phyloP scores from a whole-genome alignment of 1,139 yeast genomes.

The Suhomyces bolitotheri region DNA sequence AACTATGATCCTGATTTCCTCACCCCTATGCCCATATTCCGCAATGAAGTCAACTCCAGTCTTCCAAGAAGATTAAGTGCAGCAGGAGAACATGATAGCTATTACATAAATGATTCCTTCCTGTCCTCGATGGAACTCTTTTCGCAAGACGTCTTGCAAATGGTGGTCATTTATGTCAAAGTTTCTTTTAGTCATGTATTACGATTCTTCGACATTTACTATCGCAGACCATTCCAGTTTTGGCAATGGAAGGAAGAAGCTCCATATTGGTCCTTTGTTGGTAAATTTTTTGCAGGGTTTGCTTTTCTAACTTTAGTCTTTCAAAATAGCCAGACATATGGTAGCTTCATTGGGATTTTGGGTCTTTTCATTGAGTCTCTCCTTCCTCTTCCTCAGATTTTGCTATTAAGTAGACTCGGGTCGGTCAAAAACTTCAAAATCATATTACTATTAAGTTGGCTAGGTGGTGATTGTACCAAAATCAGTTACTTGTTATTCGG shows the following conservation, averaged over 20 bases:
- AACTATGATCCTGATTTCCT: slow-evolving; percentile 43
- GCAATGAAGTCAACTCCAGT: slow-evolving; percentile 28
- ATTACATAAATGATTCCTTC: slow-evolving; percentile 12
- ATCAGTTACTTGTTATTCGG: slow-evolving; percentile 72
- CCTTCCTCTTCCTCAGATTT: slow-evolving; percentile 84
- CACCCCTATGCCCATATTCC: slow-evolving; percentile 34
- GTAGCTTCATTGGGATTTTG: slow-evolving; percentile 63
- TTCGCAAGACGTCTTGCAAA: slow-evolving; percentile 25
- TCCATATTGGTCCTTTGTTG: slow-evolving; percentile 67
- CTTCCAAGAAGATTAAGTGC: slow-evolving; percentile 20
- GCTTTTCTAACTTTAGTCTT: slow-evolving; percentile 48
- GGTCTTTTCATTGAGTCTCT: slow-evolving; percentile 82
- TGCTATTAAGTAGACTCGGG: slow-evolving; percentile 65
- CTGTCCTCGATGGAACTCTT: slow-evolving; percentile 17
- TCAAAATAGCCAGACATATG: slow-evolving; percentile 41
- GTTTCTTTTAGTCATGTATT: slow-evolving; percentile 34
- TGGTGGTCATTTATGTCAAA: slow-evolving; percentile 13
- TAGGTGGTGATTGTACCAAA: slow-evolving; percentile 83
- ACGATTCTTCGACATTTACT: slow-evolving; percentile 68
- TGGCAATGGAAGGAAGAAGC: slow-evolving; percentile 82
- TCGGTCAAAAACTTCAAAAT: slow-evolving; percentile 78
- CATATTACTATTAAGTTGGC: slow-evolving; percentile 76
- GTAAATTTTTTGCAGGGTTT: slow-evolving; percentile 44
- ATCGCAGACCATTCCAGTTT: slow-evolving; percentile 62
- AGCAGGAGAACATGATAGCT: slow-evolving; percentile 17